phyloP scores from a whole-genome alignment of 1,139 yeast genomes.

The Kurtzmaniella quercitrusa region DNA sequence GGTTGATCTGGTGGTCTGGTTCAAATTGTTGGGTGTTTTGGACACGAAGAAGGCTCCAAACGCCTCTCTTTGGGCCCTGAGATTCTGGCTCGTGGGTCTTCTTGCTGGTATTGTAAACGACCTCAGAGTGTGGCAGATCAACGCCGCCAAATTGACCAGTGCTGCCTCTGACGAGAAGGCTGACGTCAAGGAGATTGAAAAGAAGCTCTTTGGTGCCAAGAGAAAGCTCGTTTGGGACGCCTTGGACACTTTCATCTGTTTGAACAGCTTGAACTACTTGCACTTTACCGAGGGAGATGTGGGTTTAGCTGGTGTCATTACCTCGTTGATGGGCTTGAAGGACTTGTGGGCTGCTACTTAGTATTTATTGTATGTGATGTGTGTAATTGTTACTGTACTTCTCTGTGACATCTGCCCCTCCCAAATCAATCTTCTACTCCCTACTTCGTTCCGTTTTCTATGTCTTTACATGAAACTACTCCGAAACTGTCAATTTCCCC shows the following conservation, averaged over 20 bases:
- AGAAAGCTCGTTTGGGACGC: constrained; percentile 76
- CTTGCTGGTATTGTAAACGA: constrained; percentile 59
- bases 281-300: constrained; percentile 73
- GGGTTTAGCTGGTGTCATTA: constrained; percentile 81
- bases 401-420: too few species aligned
- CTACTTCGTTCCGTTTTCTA: too few species aligned
- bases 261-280: constrained; percentile 60
- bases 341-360: constrained; percentile 57
- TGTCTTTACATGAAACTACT: too few species aligned
- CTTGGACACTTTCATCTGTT: constrained; percentile 72
- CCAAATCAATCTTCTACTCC: too few species aligned
- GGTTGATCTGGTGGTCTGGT: constrained; percentile 69
- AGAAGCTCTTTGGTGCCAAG: constrained; percentile 41
- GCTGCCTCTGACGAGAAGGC: constrained; percentile 26
- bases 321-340: constrained; percentile 73
- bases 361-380: constrained; percentile 1
- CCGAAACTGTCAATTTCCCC: too few species aligned
- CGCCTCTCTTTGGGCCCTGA: constrained; percentile 43
- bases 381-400: background rate
- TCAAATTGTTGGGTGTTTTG: constrained; percentile 49
- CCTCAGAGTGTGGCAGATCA: constrained; percentile 34
- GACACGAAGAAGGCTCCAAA: constrained; percentile 32
- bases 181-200: constrained; percentile 23
- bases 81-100: constrained; percentile 79
- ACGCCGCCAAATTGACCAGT: constrained; percentile 18